A percentile compares a stretch with the other conserved stretches of the same genome.
These are phyloP conservation scores for Delitschia confertaspora DNA, from an alignment of 495 filamentous ascomycete species.

Conservation along the genomic window DNA sequence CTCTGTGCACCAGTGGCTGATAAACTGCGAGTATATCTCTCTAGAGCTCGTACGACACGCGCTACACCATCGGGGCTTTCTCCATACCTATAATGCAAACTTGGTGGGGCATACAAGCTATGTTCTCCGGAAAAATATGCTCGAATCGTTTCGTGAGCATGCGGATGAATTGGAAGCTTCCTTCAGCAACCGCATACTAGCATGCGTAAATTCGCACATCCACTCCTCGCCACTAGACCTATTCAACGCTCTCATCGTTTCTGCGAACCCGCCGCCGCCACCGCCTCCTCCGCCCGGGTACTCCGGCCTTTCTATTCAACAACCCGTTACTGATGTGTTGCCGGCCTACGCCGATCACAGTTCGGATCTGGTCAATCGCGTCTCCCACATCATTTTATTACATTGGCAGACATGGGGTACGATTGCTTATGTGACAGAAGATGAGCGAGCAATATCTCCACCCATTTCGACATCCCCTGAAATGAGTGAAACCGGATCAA, in stretches of 20 bases:
- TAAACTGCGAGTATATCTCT: slow-evolving; percentile 27
- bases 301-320: slow-evolving; percentile 21
- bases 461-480: too few relatives aligned
- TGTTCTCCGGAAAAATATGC: slow-evolving; percentile 14
- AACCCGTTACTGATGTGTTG: slow-evolving; percentile 28
- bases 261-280: slow-evolving; percentile 5
- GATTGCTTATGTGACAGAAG: slow-evolving; percentile 44
- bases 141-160: slow-evolving; percentile 21
- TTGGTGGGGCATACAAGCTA: slow-evolving; percentile 24
- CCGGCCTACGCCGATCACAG: slow-evolving; percentile 38
- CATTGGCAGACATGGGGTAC: slow-evolving; percentile 86
- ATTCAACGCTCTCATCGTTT: slow-evolving; percentile 29
- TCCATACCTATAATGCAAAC: slow-evolving; percentile 13
- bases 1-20: slow-evolving; percentile 16
- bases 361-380: slow-evolving; percentile 59
- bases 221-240: slow-evolving; percentile 29
- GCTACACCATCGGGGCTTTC: slow-evolving; percentile 10
- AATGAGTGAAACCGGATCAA: too few relatives aligned
- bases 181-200: slow-evolving; percentile 27
- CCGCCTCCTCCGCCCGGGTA: slow-evolving; percentile 18
- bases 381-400: slow-evolving; percentile 69
- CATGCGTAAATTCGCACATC: slow-evolving; percentile 20
- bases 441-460: slow-evolving; percentile 2
- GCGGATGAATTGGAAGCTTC: slow-evolving; percentile 16
- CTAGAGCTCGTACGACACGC: slow-evolving; percentile 33